A percentile compares a stretch with the other conserved stretches of the same genome.
Evolutionary conservation across 495 filamentous ascomycete species (phyloP).

Genomic region (Wilcoxina mikolae): DNA sequence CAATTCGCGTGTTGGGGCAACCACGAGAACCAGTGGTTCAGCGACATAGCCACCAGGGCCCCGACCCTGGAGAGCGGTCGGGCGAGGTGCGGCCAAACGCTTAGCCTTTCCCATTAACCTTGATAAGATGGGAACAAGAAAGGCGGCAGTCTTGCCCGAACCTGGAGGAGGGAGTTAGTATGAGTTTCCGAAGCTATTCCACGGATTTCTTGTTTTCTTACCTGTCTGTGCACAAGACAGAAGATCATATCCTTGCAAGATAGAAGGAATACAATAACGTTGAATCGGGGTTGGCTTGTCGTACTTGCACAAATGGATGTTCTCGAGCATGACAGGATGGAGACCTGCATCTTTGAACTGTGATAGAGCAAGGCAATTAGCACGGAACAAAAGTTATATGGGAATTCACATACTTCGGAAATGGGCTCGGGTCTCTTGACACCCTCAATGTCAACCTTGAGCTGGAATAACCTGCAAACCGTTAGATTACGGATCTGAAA

Average conservation of each 20-base stretch:
- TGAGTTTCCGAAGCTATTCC: neutral
- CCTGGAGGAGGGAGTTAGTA: slow-evolving; percentile 17
- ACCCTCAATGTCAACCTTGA: slow-evolving; percentile 48
- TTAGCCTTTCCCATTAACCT: slow-evolving; percentile 87
- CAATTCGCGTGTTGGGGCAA: slow-evolving; percentile 92
- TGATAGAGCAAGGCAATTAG: neutral
- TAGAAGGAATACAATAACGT: slow-evolving; percentile 96
- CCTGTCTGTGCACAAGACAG: slow-evolving; percentile 99
- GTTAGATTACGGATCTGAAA: too few species aligned
- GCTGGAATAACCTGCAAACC: slow-evolving; percentile 38
- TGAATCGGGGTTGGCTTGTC: slow-evolving; percentile 90
- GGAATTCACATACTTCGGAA: slow-evolving; percentile 28
- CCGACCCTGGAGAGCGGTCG: slow-evolving; percentile 41
- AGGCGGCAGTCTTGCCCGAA: slow-evolving; percentile 98
- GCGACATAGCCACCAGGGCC: slow-evolving; percentile 79
- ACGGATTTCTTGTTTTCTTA: slow-evolving; percentile 16
- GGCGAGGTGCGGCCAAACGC: slow-evolving; percentile 48
- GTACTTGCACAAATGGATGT: slow-evolving; percentile 55
- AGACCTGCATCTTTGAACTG: slow-evolving; percentile 65
- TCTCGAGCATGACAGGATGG: slow-evolving; percentile 68
- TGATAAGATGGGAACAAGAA: slow-evolving; percentile 94
- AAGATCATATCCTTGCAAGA: slow-evolving; percentile 88
- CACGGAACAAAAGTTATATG: neutral
- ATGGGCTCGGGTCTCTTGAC: slow-evolving; percentile 13
- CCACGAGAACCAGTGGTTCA: slow-evolving; percentile 84